Conservation (phyloP, 768 basidiomycete species). For the Cystofilobasidium ferigula region DNA sequence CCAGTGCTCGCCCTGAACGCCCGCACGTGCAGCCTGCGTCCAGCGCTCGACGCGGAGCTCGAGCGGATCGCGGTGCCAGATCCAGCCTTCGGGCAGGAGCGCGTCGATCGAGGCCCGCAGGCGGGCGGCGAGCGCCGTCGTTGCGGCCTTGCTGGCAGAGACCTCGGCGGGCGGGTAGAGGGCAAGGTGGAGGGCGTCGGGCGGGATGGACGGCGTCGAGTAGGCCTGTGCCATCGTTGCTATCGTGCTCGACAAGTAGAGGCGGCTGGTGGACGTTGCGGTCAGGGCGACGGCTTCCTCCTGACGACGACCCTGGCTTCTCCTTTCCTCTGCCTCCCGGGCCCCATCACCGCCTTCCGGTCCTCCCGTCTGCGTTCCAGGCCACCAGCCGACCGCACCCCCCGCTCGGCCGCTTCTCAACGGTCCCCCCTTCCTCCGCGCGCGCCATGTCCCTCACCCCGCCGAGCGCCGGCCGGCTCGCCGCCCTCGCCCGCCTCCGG, state of each 20-base stretch:
- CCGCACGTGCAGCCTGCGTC: not conserved
- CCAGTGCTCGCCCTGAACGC: conserved; percentile 38
- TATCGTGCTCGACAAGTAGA: too few relatives aligned
- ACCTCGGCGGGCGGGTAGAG: conserved; percentile 1
- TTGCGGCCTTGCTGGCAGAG: conserved; percentile 11
- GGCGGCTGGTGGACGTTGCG: too few relatives aligned
- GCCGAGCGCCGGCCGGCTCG: not conserved
- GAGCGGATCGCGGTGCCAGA: conserved; percentile 30
- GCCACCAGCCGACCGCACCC: too few relatives aligned
- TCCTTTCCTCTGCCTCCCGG: conserved; percentile 30
- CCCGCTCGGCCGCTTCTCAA: conserved; percentile 17
- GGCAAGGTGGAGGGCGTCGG: conserved; percentile 22
- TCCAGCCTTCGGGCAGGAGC: conserved; percentile 25
- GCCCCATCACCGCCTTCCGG: conserved; percentile 44
- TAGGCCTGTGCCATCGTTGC: not conserved
- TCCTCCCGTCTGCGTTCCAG: too few relatives aligned
- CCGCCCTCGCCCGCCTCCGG: conserved; percentile 16
- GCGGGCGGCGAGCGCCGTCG: not conserved
- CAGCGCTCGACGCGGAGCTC: conserved; percentile 7
- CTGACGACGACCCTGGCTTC: too few relatives aligned
- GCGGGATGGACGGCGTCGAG: conserved; percentile 27
- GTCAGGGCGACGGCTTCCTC: too few relatives aligned
- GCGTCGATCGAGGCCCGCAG: not conserved
- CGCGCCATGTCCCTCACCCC: conserved; percentile 22
- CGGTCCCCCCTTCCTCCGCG: not conserved